Evolutionary conservation across 306 rosid species (phyloP).

Genomic region (Rosa chinensis): DNA sequence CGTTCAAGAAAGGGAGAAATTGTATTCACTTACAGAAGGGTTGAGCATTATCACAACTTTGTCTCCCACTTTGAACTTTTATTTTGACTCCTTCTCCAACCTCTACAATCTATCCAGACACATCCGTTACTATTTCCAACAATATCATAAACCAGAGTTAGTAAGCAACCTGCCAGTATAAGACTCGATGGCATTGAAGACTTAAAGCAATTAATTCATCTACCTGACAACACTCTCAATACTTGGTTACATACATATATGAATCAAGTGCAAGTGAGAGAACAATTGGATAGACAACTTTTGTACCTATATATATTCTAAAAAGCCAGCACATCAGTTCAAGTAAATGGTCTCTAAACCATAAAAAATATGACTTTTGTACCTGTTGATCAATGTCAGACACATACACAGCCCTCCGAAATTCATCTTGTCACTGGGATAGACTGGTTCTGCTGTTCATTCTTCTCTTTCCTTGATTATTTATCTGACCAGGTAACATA

Average conservation of each 20-base stretch:
- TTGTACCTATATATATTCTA: not conserved
- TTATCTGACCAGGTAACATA: too few relatives aligned
- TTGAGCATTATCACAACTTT: constrained; percentile 54
- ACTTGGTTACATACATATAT: not conserved
- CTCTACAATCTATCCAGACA: constrained; percentile 61
- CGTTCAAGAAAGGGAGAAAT: not conserved
- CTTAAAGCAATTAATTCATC: not conserved
- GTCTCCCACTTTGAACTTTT: constrained; percentile 59
- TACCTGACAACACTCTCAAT: not conserved
- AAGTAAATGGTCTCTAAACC: too few relatives aligned
- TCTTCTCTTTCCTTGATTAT: too few relatives aligned
- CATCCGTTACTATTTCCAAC: constrained; percentile 47
- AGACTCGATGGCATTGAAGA: not conserved
- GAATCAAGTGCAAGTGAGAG: not conserved
- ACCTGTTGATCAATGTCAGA: too few relatives aligned
- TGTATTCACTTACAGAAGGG: constrained; percentile 32
- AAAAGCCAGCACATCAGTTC: too few relatives aligned
- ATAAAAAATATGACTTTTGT: too few relatives aligned
- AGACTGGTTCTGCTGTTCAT: too few relatives aligned
- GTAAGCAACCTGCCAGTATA: not conserved
- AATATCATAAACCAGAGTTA: not conserved
- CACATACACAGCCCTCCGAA: too few relatives aligned
- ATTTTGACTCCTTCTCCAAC: constrained; percentile 53
- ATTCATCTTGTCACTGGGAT: too few relatives aligned
- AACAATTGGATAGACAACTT: not conserved